Conservation (phyloP, 495 filamentous ascomycete genomes). For the Talaromyces borbonicus region DNA sequence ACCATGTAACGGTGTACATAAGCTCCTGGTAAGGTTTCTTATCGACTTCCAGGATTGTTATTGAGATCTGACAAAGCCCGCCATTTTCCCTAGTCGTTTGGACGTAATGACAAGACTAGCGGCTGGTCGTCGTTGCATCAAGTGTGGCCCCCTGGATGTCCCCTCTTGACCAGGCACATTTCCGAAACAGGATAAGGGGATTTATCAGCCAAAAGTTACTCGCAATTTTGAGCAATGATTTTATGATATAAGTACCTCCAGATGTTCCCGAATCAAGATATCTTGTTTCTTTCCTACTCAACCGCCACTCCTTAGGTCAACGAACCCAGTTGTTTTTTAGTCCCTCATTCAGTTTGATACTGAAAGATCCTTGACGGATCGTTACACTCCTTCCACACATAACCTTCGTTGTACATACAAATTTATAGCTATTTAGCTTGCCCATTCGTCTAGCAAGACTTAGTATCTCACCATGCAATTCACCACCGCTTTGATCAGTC, state of each 20-base stretch:
- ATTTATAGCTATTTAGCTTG: background rate
- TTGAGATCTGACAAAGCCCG: background rate
- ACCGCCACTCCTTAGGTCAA: background rate
- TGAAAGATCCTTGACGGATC: constrained; percentile 7
- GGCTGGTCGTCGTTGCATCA: background rate
- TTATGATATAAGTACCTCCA: background rate
- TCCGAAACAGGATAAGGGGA: constrained; percentile 1
- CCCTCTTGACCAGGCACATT: background rate
- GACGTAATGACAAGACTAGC: background rate
- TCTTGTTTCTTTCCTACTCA: background rate
- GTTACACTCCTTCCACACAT: constrained; percentile 1
- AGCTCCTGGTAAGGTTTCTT: background rate
- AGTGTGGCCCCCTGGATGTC: background rate
- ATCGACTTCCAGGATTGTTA: background rate
- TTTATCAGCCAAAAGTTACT: background rate
- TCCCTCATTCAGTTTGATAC: constrained; percentile 4
- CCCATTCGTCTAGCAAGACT: background rate
- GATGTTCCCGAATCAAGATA: background rate
- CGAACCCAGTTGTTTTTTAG: background rate
- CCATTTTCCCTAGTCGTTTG: no score
- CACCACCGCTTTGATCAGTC: constrained; percentile 14
- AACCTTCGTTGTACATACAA: constrained; percentile 3
- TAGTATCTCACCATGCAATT: constrained; percentile 17
- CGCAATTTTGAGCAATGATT: background rate
- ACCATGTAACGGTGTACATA: background rate